These are phyloP conservation scores for Lecanosticta acicola DNA, from an alignment of 2,329 filamentous ascomycete genomes.

Conservation along the genomic window DNA sequence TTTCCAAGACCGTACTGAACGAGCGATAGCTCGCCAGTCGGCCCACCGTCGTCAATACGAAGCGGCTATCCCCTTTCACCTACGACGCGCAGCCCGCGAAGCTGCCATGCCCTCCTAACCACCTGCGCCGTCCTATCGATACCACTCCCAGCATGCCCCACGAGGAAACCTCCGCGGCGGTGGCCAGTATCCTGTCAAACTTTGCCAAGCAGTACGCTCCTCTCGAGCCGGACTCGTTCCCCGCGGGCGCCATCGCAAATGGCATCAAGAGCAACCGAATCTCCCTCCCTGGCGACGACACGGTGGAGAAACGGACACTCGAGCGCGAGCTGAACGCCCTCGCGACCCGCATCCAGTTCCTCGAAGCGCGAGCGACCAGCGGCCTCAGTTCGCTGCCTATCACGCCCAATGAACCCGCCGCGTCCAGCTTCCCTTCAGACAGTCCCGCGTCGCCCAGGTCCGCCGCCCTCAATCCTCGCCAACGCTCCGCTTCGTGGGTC, in stretches of 20 bases:
- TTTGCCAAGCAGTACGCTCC: constrained; percentile 46
- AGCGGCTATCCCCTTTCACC: constrained; percentile 14
- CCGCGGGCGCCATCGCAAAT: constrained; percentile 45
- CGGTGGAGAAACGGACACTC: constrained; percentile 67
- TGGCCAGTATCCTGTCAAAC: constrained; percentile 41
- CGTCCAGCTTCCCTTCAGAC: constrained; percentile 54
- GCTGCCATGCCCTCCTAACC: constrained; percentile 18
- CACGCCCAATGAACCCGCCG: constrained; percentile 66
- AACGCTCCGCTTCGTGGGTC: constrained; percentile 41
- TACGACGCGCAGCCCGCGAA: constrained; percentile 9
- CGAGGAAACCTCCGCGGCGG: constrained; percentile 32
- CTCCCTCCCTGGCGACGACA: constrained; percentile 70
- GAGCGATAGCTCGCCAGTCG: constrained; percentile 17
- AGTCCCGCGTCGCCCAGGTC: constrained; percentile 35
- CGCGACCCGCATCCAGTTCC: constrained; percentile 67
- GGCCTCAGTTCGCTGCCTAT: constrained; percentile 55
- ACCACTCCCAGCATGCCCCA: constrained; percentile 22
- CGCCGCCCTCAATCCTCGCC: constrained; percentile 23
- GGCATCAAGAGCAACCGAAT: constrained; percentile 51
- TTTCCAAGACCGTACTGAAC: too few species aligned
- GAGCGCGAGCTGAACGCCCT: constrained; percentile 80
- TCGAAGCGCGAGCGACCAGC: constrained; percentile 68
- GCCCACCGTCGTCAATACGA: constrained; percentile 16
- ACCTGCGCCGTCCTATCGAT: constrained; percentile 3
- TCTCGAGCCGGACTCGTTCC: constrained; percentile 40